A percentile compares a stretch with the other conserved stretches of the same genome.
Evolutionary conservation across 2,329 filamentous ascomycete genomes (phyloP).

Genomic region (Anthostomella pinea): DNA sequence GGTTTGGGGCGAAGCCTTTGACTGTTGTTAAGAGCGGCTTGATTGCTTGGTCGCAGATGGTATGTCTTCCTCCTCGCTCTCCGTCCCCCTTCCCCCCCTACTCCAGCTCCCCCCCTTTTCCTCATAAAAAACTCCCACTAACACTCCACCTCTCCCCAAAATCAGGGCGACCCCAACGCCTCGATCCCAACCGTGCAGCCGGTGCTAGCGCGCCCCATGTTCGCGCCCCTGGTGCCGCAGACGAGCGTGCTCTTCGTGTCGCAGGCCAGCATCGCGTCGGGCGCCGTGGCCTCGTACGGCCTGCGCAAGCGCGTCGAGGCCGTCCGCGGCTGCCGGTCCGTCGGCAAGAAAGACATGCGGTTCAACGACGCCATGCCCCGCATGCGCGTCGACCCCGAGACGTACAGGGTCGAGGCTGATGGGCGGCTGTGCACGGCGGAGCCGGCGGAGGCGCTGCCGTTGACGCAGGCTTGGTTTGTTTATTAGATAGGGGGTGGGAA

Average conservation of each 20-base stretch:
- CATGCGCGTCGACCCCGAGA: constrained; percentile 91
- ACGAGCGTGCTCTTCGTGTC: constrained; percentile 84
- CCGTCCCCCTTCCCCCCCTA: constrained; percentile 1
- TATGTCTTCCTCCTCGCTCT: constrained; percentile 36
- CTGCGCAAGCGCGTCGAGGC: constrained; percentile 77
- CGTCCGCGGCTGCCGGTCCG: constrained; percentile 69
- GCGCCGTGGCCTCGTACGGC: constrained; percentile 67
- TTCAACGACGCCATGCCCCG: constrained; percentile 78
- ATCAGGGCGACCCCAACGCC: constrained; percentile 72
- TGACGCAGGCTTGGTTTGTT: constrained; percentile 75
- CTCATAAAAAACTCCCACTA: constrained; percentile 2
- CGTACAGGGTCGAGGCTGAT: constrained; percentile 84
- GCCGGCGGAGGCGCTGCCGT: constrained; percentile 66
- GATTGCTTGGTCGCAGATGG: constrained; percentile 82
- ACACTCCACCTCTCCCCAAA: background rate
- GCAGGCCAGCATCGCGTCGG: constrained; percentile 63
- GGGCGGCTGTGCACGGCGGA: constrained; percentile 70
- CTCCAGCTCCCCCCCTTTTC: background rate
- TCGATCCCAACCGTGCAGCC: constrained; percentile 89
- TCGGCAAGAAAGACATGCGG: constrained; percentile 87
- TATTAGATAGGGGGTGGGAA: constrained; percentile 48
- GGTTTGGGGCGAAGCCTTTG: constrained; percentile 83
- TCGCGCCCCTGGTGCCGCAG: constrained; percentile 67
- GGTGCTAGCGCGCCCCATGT: constrained; percentile 82
- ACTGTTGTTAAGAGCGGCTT: constrained; percentile 84